A percentile compares a stretch with the other conserved stretches of the same genome.
Evolutionary conservation across 1,284 basidiomycete genomes (phyloP).

Genomic region (Naganishia liquefaciens): DNA sequence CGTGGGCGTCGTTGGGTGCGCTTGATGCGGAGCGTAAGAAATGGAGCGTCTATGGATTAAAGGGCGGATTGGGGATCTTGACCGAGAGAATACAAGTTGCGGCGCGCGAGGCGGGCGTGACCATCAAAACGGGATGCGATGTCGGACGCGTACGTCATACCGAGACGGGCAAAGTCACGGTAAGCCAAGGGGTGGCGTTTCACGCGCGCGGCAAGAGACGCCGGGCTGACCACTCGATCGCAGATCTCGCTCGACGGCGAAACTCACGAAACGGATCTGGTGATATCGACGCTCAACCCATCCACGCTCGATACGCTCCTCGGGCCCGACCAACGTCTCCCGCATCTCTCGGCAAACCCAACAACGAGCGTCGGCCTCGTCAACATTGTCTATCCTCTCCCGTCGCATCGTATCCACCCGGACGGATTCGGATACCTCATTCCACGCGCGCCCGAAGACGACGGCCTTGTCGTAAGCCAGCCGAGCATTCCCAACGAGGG

Average conservation of each 20-base stretch:
- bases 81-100: slow-evolving; percentile 61
- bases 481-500: slow-evolving; percentile 40
- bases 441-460: slow-evolving; percentile 66
- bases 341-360: slow-evolving; percentile 56
- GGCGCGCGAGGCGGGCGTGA: slow-evolving; percentile 60
- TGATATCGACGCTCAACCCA: slow-evolving; percentile 41
- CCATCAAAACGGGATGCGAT: slow-evolving; percentile 54
- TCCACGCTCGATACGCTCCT: slow-evolving; percentile 37
- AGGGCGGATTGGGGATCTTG: slow-evolving; percentile 73
- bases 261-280: slow-evolving; percentile 35
- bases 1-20: slow-evolving; percentile 60
- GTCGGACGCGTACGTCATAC: neutral
- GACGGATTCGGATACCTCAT: slow-evolving; percentile 92
- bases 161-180: neutral
- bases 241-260: slow-evolving; percentile 7
- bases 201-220: no score
- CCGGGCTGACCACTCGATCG: neutral
- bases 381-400: slow-evolving; percentile 62
- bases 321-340: slow-evolving; percentile 26
- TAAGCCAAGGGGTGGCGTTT: neutral
- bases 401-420: slow-evolving; percentile 62
- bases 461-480: slow-evolving; percentile 26
- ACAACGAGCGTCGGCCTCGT: slow-evolving; percentile 67
- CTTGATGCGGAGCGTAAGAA: slow-evolving; percentile 61
- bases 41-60: slow-evolving; percentile 76